These are phyloP conservation scores for Aspergillus pseudoterreus DNA, from an alignment of 2,329 filamentous ascomycete genomes.

Conservation along the genomic window DNA sequence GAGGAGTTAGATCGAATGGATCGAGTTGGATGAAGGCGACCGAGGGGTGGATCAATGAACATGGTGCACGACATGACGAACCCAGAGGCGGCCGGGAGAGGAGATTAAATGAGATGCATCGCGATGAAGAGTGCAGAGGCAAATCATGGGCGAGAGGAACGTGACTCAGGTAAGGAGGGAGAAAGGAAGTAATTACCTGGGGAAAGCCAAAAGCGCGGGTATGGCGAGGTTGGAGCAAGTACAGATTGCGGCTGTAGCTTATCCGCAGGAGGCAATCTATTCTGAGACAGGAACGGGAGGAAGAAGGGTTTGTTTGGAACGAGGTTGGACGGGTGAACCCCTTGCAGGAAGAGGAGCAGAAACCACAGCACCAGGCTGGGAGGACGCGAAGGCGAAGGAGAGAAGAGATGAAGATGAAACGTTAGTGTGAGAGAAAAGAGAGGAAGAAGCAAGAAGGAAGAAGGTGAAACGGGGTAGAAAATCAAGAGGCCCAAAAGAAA, in stretches of 20 bases:
- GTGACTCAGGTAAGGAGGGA: background rate
- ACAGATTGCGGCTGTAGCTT: background rate
- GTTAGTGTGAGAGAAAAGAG: constrained; percentile 16
- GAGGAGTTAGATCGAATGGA: background rate
- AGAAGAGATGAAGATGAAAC: constrained; percentile 17
- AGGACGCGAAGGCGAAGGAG: constrained; percentile 4
- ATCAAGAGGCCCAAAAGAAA: constrained; percentile 10
- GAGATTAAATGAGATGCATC: background rate
- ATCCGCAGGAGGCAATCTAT: constrained; percentile 4
- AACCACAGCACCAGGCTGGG: constrained; percentile 26
- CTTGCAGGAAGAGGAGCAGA: constrained; percentile 20
- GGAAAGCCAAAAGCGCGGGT: constrained; percentile 9
- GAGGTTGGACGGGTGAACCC: background rate
- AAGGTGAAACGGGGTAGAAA: constrained; percentile 11
- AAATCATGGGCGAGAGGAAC: background rate
- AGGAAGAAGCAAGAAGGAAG: constrained; percentile 6
- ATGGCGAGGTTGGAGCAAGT: constrained; percentile 11
- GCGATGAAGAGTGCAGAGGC: constrained; percentile 1
- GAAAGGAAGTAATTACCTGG: constrained; percentile 4
- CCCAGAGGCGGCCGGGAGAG: background rate
- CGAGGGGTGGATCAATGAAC: constrained; percentile 2
- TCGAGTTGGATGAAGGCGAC: background rate
- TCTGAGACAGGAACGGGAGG: constrained; percentile 14
- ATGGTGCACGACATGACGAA: constrained; percentile 10
- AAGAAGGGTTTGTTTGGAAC: constrained; percentile 2